Evolutionary conservation across 129 eudicot genomes (phyloP).

Genomic region (Tanacetum coccineum): DNA sequence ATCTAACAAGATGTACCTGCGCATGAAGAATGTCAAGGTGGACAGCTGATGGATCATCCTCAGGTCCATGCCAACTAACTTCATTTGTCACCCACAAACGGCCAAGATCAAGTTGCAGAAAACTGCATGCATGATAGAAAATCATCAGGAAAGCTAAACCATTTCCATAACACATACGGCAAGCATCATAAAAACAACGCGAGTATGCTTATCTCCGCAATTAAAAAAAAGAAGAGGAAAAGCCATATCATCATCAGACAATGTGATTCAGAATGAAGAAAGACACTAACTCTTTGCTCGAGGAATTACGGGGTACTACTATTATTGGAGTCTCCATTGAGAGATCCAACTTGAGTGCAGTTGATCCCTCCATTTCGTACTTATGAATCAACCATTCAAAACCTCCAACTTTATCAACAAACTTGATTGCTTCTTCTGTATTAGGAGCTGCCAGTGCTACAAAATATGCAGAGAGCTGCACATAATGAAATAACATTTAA

Average conservation of each 20-base stretch:
- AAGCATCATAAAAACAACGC: slow-evolving; percentile 10
- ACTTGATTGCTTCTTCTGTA: slow-evolving; percentile 88
- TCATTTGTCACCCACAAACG: slow-evolving; percentile 65
- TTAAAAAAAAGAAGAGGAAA: background rate
- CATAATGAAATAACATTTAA: slow-evolving; percentile 8
- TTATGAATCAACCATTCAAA: slow-evolving; percentile 93
- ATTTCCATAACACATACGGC: slow-evolving; percentile 19
- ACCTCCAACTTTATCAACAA: slow-evolving; percentile 96
- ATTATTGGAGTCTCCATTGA: slow-evolving; percentile 84
- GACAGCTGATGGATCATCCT: slow-evolving; percentile 85
- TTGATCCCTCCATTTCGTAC: slow-evolving; percentile 90
- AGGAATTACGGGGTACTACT: slow-evolving; percentile 68
- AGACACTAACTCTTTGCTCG: slow-evolving; percentile 82
- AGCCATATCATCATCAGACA: slow-evolving; percentile 12
- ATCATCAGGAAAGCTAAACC: slow-evolving; percentile 4
- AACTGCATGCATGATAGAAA: slow-evolving; percentile 47
- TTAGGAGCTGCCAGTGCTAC: slow-evolving; percentile 92
- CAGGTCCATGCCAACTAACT: slow-evolving; percentile 90
- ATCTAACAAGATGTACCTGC: slow-evolving; percentile 43
- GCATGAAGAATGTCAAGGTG: slow-evolving; percentile 97
- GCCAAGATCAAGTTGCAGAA: slow-evolving; percentile 96
- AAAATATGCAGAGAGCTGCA: slow-evolving; percentile 79
- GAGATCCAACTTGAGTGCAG: slow-evolving; percentile 89
- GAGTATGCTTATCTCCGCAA: slow-evolving; percentile 1
- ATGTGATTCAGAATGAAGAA: slow-evolving; percentile 16